phyloP scores from a whole-genome alignment of 345 rosid species.

The Durio zibethinus region DNA sequence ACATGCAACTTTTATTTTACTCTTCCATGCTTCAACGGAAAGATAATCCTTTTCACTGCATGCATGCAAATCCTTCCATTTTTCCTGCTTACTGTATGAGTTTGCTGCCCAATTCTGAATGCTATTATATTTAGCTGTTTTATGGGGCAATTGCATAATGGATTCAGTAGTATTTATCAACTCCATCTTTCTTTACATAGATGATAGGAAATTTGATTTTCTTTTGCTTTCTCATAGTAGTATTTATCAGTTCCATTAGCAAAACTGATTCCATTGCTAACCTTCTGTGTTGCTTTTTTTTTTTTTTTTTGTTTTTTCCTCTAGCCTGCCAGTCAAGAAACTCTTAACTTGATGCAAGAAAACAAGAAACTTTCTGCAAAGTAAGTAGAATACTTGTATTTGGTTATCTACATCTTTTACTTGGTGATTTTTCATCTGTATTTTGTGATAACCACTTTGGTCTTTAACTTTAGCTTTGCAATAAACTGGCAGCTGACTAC shows the following conservation, averaged over 20 bases:
- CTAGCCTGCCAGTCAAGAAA: slow-evolving; percentile 34
- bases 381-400: slow-evolving; percentile 37
- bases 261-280: not conserved
- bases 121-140: not conserved
- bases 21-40: not conserved
- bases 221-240: not conserved
- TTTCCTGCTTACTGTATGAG: not conserved
- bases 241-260: not conserved
- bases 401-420: not conserved
- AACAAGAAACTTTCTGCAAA: slow-evolving; percentile 57
- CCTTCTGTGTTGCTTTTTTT: too few relatives aligned
- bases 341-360: slow-evolving; percentile 50
- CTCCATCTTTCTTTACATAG: not conserved
- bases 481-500: not conserved
- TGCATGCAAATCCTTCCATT: not conserved
- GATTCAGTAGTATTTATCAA: not conserved
- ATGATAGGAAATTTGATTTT: not conserved
- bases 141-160: not conserved
- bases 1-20: not conserved
- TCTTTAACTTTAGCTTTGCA: not conserved
- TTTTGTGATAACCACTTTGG: not conserved
- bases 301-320: slow-evolving; percentile 6
- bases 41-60: not conserved
- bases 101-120: not conserved
- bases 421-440: too few relatives aligned